Percentiles rank a stretch among this genome's conserved stretches.
phyloP scores from a whole-genome alignment of 2,329 filamentous ascomycete species.

The Penicillium sumatraense region DNA sequence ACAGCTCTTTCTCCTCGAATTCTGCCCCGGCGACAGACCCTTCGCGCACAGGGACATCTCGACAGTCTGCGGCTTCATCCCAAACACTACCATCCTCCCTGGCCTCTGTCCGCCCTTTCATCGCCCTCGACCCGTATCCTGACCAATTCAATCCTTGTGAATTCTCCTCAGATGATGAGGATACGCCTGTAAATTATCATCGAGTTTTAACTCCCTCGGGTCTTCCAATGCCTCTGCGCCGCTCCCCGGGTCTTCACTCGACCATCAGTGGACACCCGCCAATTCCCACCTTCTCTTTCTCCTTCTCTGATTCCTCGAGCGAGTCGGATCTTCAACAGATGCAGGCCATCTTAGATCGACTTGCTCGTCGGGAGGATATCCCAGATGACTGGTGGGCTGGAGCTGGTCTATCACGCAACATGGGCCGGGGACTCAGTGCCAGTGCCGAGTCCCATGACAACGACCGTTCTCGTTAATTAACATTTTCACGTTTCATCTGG shows the following conservation, averaged over 20 bases:
- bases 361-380: conserved; percentile 74
- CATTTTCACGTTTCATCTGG: background rate
- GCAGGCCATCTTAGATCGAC: conserved; percentile 71
- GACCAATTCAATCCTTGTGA: conserved; percentile 45
- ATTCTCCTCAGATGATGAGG: conserved; percentile 40
- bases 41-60: conserved; percentile 31
- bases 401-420: conserved; percentile 67
- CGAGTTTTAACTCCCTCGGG: conserved; percentile 12
- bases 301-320: conserved; percentile 34
- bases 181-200: conserved; percentile 22
- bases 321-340: conserved; percentile 62
- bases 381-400: conserved; percentile 83
- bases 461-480: conserved; percentile 15
- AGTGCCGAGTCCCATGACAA: conserved; percentile 27
- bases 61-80: conserved; percentile 50
- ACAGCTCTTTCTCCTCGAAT: conserved; percentile 78
- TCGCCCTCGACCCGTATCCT: conserved; percentile 40
- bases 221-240: conserved; percentile 25
- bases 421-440: conserved; percentile 35
- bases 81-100: conserved; percentile 41
- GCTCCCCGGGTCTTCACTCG: conserved; percentile 31
- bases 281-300: conserved; percentile 37
- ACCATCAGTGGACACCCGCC: conserved; percentile 40
- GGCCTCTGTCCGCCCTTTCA: conserved; percentile 25
- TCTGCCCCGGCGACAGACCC: conserved; percentile 35